A percentile compares a stretch with the other conserved stretches of the same genome.
These are phyloP conservation scores for Eustoma russellianum DNA, from an alignment of 257 asterid species.

Conservation along the genomic window DNA sequence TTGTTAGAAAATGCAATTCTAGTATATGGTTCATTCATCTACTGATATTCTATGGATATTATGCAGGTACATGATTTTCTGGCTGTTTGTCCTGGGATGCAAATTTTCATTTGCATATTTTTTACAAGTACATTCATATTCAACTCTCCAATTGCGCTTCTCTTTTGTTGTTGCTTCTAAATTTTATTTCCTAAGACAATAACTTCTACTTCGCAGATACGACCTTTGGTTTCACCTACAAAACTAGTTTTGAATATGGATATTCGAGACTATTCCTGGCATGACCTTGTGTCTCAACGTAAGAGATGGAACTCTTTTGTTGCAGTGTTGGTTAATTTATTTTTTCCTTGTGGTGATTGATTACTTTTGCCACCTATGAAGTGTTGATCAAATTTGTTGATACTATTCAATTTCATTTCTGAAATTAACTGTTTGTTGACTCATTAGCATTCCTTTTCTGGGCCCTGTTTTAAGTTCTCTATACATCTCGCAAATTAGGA, in stretches of 20 bases:
- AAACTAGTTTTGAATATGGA: slow-evolving; percentile 32
- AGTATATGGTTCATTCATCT: not conserved
- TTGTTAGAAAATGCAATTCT: not conserved
- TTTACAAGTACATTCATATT: slow-evolving; percentile 37
- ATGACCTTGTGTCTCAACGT: slow-evolving; percentile 75
- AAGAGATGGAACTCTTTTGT: slow-evolving; percentile 20
- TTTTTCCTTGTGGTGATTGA: not conserved
- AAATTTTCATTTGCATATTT: slow-evolving; percentile 89
- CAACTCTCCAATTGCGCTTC: not conserved
- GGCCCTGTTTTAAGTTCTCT: not conserved
- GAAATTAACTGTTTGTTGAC: not conserved
- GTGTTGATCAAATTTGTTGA: not conserved
- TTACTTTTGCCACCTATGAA: not conserved
- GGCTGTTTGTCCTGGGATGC: slow-evolving; percentile 82
- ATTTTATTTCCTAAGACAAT: slow-evolving; percentile 1
- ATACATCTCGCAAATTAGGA: not conserved
- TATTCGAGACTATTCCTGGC: slow-evolving; percentile 65
- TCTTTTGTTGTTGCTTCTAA: too few species aligned
- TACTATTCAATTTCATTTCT: not conserved
- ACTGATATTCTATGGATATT: not conserved
- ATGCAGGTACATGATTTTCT: slow-evolving; percentile 81
- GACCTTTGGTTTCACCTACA: slow-evolving; percentile 74
- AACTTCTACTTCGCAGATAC: slow-evolving; percentile 48
- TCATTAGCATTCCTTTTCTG: not conserved
- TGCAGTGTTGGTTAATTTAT: not conserved